These are phyloP conservation scores for Magnolia changhungtana DNA, from an alignment of 164 flowering plant genomes.

Conservation along the genomic window DNA sequence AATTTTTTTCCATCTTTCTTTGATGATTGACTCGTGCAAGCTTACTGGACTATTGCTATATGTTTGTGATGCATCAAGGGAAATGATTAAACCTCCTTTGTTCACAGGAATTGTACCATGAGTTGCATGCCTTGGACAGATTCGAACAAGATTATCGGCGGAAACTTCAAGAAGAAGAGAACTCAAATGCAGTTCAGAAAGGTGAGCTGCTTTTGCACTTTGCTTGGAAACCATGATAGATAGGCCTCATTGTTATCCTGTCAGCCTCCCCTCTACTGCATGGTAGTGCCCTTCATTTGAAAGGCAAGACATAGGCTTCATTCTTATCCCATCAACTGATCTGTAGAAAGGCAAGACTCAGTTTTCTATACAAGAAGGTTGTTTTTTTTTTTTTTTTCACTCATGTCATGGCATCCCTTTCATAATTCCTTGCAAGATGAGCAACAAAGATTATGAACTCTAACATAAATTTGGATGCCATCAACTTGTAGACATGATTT, in stretches of 20 bases:
- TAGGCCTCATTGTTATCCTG: not conserved
- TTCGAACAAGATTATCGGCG: slow-evolving; percentile 83
- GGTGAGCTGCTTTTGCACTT: slow-evolving; percentile 31
- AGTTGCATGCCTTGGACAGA: slow-evolving; percentile 84
- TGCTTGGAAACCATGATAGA: not conserved
- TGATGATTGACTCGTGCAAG: not conserved
- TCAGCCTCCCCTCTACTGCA: not conserved
- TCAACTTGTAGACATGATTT: too few relatives aligned
- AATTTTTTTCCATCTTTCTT: not conserved
- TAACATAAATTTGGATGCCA: too few relatives aligned
- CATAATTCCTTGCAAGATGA: too few relatives aligned
- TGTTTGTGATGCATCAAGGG: not conserved
- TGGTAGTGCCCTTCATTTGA: not conserved
- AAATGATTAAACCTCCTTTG: slow-evolving; percentile 10
- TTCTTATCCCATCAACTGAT: too few relatives aligned
- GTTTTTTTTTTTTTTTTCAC: too few relatives aligned
- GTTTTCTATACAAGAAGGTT: too few relatives aligned
- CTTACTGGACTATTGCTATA: not conserved
- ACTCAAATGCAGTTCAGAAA: slow-evolving; percentile 53
- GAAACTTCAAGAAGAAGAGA: slow-evolving; percentile 84
- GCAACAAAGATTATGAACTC: too few relatives aligned
- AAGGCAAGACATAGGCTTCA: not conserved
- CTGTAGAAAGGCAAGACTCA: too few relatives aligned
- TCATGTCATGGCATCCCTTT: too few relatives aligned
- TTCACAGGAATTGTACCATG: slow-evolving; percentile 87